Base-by-base conservation (phyloP, 2,329 filamentous ascomycete genomes). In the Claviceps sp. region DNA sequence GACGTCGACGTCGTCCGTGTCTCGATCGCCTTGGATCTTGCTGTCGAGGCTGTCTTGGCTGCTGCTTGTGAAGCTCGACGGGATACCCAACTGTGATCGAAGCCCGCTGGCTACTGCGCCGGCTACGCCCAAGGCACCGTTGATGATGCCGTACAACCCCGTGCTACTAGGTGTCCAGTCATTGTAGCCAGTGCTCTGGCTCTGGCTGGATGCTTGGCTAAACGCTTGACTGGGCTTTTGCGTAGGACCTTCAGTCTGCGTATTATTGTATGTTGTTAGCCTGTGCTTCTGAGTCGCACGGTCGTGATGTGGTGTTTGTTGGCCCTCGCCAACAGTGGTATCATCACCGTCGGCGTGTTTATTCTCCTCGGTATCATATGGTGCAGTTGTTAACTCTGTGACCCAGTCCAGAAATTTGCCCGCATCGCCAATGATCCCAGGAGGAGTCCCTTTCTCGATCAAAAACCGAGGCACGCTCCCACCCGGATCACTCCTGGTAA, bases 381-480 rank as follows among this genome's bases (percentile, higher is more conserved):
- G 62, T 14, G 64, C 57, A 9, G 64, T 63, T 54, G 70, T 72
- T 11, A 34, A 34, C 4, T 70, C 63, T 7, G 70, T 70, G 34
- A 78, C 61, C 89, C 89, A 95, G 53, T 89, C 79, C 14, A 93
- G 65, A 58, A 95, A 94, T 65, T 90, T 93, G 50, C 77, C 77
- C 0, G 89, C 85, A 64, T 95, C 89, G 43, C 75, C 75, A 26
- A 88, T 77, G 59, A 95, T 93, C 38, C 87, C 87, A 11, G 77
- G 81, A 0, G 89, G 89, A 0, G 89, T 95, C 34, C 86, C 87
- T 63, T 87, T 82, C 61, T 95, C 89, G n/a, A 95, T 87, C 76
- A 95, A 83, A 68, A 93, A 95, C 14, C 87, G 78, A 1, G 89
- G 89, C 18, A 95, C 89, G 54, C 82, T 91, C 50, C 89, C 89